Conservation (phyloP, 345 rosid genomes). For the Limnanthes douglasii region DNA sequence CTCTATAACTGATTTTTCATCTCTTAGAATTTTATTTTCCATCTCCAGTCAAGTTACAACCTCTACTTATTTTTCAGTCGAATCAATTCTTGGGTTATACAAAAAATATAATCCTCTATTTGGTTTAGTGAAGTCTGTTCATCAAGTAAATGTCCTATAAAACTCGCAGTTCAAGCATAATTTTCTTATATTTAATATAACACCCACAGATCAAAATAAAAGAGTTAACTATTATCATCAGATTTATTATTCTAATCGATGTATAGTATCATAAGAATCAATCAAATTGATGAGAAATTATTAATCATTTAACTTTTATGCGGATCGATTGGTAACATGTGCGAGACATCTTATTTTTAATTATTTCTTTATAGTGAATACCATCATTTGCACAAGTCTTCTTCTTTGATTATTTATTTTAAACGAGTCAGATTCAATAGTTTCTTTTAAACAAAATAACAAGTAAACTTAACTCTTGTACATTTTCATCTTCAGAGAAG, state of each 20-base stretch:
- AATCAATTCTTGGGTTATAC: slow-evolving; percentile 51
- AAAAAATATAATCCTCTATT: slow-evolving; percentile 67
- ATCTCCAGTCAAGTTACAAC: slow-evolving; percentile 37
- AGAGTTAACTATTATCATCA: neutral
- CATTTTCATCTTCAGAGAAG: slow-evolving; percentile 47
- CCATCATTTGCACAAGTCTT: slow-evolving; percentile 41
- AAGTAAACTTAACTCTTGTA: no score
- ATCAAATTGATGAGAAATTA: no score
- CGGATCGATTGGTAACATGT: no score
- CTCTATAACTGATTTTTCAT: slow-evolving; percentile 45
- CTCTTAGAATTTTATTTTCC: slow-evolving; percentile 34
- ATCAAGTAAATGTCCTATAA: slow-evolving; percentile 55
- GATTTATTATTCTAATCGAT: neutral
- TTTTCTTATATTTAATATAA: slow-evolving; percentile 66
- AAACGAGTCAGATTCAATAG: no score
- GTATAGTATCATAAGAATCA: no score
- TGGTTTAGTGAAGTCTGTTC: slow-evolving; percentile 59
- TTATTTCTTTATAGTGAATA: slow-evolving; percentile 33
- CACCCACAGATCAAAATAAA: slow-evolving; percentile 28
- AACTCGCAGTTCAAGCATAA: slow-evolving; percentile 40
- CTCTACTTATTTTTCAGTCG: slow-evolving; percentile 44
- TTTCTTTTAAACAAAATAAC: no score
- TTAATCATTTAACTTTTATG: no score
- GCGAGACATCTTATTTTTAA: no score
- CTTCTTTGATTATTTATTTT: slow-evolving; percentile 43